phyloP scores from a whole-genome alignment of 108 stramenopile species.

The Nitzschia palea region DNA sequence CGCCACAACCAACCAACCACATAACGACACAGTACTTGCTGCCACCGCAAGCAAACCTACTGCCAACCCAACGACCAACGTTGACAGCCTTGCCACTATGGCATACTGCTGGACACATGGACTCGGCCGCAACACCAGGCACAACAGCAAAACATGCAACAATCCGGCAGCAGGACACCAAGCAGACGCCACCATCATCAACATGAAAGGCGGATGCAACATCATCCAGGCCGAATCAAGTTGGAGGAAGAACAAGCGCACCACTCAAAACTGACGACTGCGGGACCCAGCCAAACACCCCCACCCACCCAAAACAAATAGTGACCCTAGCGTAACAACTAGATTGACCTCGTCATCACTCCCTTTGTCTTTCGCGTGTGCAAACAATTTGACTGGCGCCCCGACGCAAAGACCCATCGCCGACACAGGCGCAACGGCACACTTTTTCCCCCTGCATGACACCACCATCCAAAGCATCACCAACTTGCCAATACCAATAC shows the following conservation, averaged over 20 bases:
- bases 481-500: not conserved
- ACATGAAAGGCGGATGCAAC: too few species aligned
- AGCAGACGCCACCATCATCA: not conserved
- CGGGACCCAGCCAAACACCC: not conserved
- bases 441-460: not conserved
- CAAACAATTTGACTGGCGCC: too few species aligned
- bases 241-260: not conserved
- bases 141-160: not conserved
- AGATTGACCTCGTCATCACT: not conserved
- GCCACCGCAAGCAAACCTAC: too few species aligned
- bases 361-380: not conserved
- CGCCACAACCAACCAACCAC: not conserved
- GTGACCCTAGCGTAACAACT: not conserved
- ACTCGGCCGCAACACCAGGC: not conserved
- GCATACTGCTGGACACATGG: constrained; percentile 29
- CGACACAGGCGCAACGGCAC: not conserved
- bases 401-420: not conserved
- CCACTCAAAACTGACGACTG: not conserved
- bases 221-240: not conserved
- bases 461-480: not conserved
- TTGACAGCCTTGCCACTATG: too few species aligned
- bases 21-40: too few species aligned
- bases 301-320: not conserved
- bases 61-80: too few species aligned
- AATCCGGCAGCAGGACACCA: not conserved